These are phyloP conservation scores for Oryza rufipogon DNA, from an alignment of 176 grass and related monocot genomes.

Conservation along the genomic window DNA sequence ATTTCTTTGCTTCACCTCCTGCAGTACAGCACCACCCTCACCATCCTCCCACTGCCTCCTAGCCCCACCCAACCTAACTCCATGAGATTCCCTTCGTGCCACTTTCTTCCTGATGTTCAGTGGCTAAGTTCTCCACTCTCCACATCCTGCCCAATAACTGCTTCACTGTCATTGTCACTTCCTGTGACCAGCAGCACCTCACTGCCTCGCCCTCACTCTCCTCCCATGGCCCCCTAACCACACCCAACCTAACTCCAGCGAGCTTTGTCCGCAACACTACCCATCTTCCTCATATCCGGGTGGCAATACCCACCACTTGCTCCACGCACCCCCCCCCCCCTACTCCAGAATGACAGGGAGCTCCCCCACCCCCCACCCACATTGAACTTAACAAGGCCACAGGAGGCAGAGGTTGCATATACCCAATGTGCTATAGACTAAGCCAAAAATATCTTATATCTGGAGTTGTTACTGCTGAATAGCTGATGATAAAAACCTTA, in stretches of 20 bases:
- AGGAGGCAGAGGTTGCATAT: neutral
- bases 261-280: neutral
- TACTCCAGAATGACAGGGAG: no score
- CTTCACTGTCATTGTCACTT: neutral
- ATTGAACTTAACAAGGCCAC: neutral
- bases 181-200: neutral
- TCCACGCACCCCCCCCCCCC: neutral
- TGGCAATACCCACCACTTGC: neutral
- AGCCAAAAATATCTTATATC: neutral
- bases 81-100: neutral
- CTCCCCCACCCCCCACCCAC: neutral
- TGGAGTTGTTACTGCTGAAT: slow-evolving; percentile 1
- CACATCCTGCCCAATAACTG: neutral
- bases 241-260: neutral
- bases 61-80: neutral
- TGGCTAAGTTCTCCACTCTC: neutral
- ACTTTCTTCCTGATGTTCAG: neutral
- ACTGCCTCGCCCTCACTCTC: neutral
- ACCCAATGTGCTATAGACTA: neutral
- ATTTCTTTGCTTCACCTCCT: neutral
- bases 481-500: neutral
- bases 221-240: neutral
- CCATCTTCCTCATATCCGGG: neutral
- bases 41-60: neutral
- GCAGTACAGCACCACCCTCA: neutral